A percentile compares a stretch with the other conserved stretches of the same genome.
These are phyloP conservation scores for Nicotiana otophora DNA, from an alignment of 257 asterid genomes.

Conservation along the genomic window DNA sequence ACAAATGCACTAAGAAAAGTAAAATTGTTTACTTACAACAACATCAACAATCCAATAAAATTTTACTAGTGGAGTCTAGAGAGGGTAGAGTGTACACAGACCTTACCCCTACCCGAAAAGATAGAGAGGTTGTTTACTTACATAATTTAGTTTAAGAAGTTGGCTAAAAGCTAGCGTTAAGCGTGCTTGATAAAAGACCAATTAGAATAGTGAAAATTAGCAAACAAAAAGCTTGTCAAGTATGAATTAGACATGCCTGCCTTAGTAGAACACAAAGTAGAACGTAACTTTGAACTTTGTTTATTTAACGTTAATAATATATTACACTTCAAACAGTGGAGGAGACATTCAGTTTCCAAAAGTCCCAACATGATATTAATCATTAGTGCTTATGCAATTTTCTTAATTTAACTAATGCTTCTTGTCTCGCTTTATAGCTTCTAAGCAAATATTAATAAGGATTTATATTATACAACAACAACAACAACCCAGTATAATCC, in stretches of 20 bases:
- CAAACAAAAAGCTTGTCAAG: slow-evolving; percentile 1
- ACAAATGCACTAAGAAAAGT: too few relatives aligned
- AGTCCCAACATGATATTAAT: slow-evolving; percentile 19
- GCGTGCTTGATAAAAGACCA: background rate
- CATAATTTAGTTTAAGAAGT: background rate
- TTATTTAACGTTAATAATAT: slow-evolving; percentile 4
- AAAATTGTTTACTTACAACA: too few relatives aligned
- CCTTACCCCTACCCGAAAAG: too few relatives aligned
- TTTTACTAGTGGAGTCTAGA: too few relatives aligned
- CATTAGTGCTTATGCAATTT: background rate
- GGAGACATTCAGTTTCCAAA: slow-evolving; percentile 26
- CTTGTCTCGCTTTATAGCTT: background rate
- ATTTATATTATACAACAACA: too few relatives aligned
- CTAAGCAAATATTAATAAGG: background rate
- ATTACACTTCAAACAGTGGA: background rate
- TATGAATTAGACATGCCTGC: slow-evolving; percentile 32
- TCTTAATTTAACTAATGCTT: background rate
- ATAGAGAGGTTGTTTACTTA: too few relatives aligned
- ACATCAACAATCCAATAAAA: too few relatives aligned
- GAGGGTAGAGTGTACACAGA: too few relatives aligned
- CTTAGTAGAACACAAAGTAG: background rate
- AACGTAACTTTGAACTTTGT: background rate
- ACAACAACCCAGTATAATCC: too few relatives aligned
- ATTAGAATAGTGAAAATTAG: slow-evolving; percentile 6
- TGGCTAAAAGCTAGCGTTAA: background rate